Conservation (phyloP, 805 yeast species). For the Soucietia sequanensis region DNA sequence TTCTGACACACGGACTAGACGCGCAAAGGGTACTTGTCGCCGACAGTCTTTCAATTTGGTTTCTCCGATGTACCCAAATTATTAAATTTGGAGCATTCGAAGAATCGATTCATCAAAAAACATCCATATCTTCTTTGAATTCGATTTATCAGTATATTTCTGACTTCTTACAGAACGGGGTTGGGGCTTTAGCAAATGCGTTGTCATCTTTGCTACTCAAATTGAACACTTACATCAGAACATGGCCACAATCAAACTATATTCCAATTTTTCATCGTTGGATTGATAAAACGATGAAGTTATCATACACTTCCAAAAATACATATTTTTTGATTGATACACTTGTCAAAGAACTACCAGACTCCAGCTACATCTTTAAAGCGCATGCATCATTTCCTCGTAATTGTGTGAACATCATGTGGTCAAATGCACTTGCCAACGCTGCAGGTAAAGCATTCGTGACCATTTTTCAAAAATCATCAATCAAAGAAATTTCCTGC, state of each 20-base stretch:
- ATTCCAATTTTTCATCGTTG: conserved; percentile 36
- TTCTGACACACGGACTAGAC: conserved; percentile 13
- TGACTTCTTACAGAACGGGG: conserved; percentile 70
- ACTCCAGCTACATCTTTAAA: conserved; percentile 37
- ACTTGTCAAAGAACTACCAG: conserved; percentile 48
- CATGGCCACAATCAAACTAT: not conserved
- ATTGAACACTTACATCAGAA: conserved; percentile 38
- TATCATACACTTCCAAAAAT: conserved; percentile 53
- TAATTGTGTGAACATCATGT: conserved; percentile 49
- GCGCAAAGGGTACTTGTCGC: conserved; percentile 42
- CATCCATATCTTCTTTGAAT: conserved; percentile 20
- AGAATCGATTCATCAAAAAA: conserved; percentile 8
- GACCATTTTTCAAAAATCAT: conserved; percentile 20
- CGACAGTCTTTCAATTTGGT: conserved; percentile 67
- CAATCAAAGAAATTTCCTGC: conserved; percentile 29
- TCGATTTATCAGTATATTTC: conserved; percentile 51
- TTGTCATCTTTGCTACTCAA: conserved; percentile 59
- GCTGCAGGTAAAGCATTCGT: conserved; percentile 60
- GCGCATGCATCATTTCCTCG: conserved; percentile 46
- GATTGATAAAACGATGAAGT: conserved; percentile 41
- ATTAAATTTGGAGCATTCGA: conserved; percentile 1
- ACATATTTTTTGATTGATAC: conserved; percentile 60
- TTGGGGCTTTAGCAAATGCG: conserved; percentile 70
- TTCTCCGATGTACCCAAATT: conserved; percentile 52
- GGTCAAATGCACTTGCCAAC: conserved; percentile 62